These are phyloP conservation scores for Dittrichia graveolens DNA, from an alignment of 129 eudicot genomes.

Conservation along the genomic window DNA sequence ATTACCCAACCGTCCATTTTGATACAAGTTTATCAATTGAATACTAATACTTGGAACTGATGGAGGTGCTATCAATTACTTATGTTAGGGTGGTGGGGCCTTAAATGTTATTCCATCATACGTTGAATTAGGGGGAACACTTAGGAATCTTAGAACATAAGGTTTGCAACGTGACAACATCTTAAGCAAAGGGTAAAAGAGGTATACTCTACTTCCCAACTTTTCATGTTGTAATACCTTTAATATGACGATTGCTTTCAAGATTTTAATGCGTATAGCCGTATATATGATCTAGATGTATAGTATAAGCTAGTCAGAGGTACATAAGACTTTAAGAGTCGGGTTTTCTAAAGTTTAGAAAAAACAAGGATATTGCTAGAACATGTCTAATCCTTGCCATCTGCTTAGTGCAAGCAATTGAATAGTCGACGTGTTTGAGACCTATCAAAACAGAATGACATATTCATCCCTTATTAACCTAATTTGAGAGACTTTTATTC, in stretches of 20 bases:
- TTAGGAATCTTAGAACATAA: slow-evolving; percentile 79
- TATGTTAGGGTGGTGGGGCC: slow-evolving; percentile 67
- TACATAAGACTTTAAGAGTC: not conserved
- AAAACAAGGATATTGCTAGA: not conserved
- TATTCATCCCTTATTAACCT: too few relatives aligned
- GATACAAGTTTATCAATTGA: not conserved
- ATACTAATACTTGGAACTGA: slow-evolving; percentile 28
- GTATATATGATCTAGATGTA: not conserved
- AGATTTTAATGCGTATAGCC: not conserved
- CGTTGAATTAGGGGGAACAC: slow-evolving; percentile 80
- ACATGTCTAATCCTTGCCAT: not conserved
- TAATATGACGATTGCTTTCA: too few relatives aligned
- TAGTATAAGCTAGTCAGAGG: not conserved
- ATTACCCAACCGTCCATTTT: too few relatives aligned
- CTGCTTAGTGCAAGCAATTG: too few relatives aligned
- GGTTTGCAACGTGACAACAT: slow-evolving; percentile 60
- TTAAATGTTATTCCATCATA: slow-evolving; percentile 57
- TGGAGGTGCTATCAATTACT: slow-evolving; percentile 83
- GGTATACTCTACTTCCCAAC: slow-evolving; percentile 39
- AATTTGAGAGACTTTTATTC: too few relatives aligned
- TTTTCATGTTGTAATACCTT: not conserved
- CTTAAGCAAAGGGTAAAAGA: slow-evolving; percentile 81
- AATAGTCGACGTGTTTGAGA: too few relatives aligned
- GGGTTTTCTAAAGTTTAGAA: not conserved
- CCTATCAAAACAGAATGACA: too few relatives aligned